Evolutionary conservation across 768 basidiomycete genomes (phyloP), one percentile per base, ranked within the genome.

Genomic region (Mycena belliarum): DNA sequence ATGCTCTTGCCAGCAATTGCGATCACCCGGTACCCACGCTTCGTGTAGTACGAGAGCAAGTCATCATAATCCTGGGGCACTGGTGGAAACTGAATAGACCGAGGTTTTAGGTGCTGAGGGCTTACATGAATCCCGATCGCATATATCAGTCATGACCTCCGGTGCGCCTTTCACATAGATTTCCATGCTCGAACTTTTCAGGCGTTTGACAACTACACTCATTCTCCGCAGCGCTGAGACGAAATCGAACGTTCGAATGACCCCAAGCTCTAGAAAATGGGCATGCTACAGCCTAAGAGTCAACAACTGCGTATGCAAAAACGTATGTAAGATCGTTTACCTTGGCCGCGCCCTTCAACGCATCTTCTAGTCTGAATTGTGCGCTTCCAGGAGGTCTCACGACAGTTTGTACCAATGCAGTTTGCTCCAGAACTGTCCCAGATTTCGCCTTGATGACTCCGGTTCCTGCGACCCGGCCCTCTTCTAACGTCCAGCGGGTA

Each of bases 151-250:
- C 95, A 99, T 98, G 54, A 98, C 93, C 72, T 99, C 97, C 0
- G 97, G 97, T 2, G 97, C 97, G n/a, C 97, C 97, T 69, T 99
- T 99, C 66, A 95, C 95, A 69, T 98, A 98, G 12, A 98, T 81
- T 69, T 99, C 97, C 94, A 99, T 98, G 70, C 91, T 93, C 51
- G 74, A 84, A 63, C 95, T 95, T 71, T 90, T 97, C 51, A 99
- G 81, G 49, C 93, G 82, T 72, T 98, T 99, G 66, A 98, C 96
- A 50, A 99, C 85, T 25, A 99, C 97, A 61, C 95, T 97, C 96
- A 99, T 99, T 49, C 97, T 79, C 25, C 97, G 83, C 21, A 98
- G 79, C 5, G 90, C 79, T 9, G 96, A 97, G 2, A 96, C 92
- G 68, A 99, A 99, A 68, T 99, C 97, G 66, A 96, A 99, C 4